These are phyloP conservation scores for Ustilago vetiveriae DNA, from an alignment of 1,284 basidiomycete genomes.

Conservation along the genomic window DNA sequence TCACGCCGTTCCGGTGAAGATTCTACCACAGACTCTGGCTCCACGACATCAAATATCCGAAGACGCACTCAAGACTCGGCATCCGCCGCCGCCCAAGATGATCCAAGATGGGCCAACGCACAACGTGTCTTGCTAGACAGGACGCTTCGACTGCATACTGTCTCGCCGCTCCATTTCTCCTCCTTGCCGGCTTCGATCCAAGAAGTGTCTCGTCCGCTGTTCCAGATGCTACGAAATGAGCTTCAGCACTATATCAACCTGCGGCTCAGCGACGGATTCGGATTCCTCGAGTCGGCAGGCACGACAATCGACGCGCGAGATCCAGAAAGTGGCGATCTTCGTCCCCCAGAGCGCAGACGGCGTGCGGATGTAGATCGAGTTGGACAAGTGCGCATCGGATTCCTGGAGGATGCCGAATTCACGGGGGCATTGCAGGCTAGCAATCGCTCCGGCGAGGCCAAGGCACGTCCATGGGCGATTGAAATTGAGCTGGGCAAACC, in stretches of 20 bases:
- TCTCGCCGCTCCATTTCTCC: conserved; percentile 44
- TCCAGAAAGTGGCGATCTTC: conserved; percentile 31
- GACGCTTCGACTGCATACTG: conserved; percentile 38
- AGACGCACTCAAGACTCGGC: conserved; percentile 18
- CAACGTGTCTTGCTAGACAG: conserved; percentile 34
- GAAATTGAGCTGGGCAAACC: conserved; percentile 48
- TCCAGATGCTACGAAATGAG: conserved; percentile 35
- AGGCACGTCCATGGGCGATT: conserved; percentile 35
- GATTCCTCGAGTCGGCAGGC: conserved; percentile 29
- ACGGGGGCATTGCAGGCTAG: conserved; percentile 10
- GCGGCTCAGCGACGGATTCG: conserved; percentile 46
- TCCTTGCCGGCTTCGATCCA: conserved; percentile 36
- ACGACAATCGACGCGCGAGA: conserved; percentile 29
- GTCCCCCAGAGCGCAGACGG: conserved; percentile 35
- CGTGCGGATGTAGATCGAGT: conserved; percentile 37
- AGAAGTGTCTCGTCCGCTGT: conserved; percentile 32
- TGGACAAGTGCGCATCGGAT: conserved; percentile 38
- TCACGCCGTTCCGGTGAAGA: conserved; percentile 29
- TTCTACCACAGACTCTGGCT: conserved; percentile 24
- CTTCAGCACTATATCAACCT: conserved; percentile 42
- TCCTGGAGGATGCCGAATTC: conserved; percentile 34
- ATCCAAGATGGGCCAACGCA: conserved; percentile 22
- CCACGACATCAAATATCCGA: conserved; percentile 13
- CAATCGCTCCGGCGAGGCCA: conserved; percentile 15
- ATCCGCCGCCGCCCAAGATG: conserved; percentile 11